These are phyloP conservation scores for Aspergillus clavatus DNA, from an alignment of 2,329 filamentous ascomycete species.

Conservation along the genomic window DNA sequence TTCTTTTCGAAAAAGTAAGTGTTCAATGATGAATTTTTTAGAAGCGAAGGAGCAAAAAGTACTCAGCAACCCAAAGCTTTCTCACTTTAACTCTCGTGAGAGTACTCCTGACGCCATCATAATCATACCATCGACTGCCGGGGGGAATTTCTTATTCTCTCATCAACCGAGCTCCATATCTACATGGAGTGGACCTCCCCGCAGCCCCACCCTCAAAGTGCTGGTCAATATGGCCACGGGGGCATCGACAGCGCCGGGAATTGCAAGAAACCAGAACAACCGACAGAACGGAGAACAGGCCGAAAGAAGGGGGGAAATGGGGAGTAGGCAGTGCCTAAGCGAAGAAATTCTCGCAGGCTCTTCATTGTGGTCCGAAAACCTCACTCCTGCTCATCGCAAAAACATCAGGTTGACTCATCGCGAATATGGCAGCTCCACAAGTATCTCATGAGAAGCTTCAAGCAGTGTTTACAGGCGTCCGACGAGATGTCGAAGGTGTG, in stretches of 20 bases:
- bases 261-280: not conserved
- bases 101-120: not conserved
- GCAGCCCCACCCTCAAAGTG: slow-evolving; percentile 17
- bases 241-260: slow-evolving; percentile 9
- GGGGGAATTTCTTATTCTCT: not conserved
- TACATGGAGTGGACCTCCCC: slow-evolving; percentile 19
- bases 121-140: not conserved
- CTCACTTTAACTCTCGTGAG: too few species aligned
- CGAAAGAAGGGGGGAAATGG: not conserved
- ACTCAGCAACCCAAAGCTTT: not conserved
- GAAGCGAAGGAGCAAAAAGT: not conserved
- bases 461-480: slow-evolving; percentile 25
- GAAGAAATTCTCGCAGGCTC: too few species aligned
- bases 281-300: not conserved
- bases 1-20: not conserved
- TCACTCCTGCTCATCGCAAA: not conserved
- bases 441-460: slow-evolving; percentile 21
- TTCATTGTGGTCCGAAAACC: not conserved
- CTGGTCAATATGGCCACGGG: not conserved
- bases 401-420: not conserved
- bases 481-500: slow-evolving; percentile 9
- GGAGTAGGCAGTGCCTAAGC: not conserved
- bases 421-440: slow-evolving; percentile 19
- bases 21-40: not conserved
- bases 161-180: slow-evolving; percentile 5